These are phyloP conservation scores for Volvariella surrecta DNA, from an alignment of 1,284 basidiomycete species.

Conservation along the genomic window DNA sequence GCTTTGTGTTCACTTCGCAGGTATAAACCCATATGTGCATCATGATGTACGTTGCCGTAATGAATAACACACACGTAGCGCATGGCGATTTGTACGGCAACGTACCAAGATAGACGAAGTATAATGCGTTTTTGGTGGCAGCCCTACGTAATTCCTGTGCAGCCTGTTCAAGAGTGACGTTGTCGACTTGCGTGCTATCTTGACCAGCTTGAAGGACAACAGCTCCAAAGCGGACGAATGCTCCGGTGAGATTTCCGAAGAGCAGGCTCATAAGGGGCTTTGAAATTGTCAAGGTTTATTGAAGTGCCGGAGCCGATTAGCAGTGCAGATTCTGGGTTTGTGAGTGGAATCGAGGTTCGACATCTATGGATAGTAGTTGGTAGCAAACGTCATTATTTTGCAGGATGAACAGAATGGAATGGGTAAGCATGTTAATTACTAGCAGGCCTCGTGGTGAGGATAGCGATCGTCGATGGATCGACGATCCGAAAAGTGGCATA, in stretches of 20 bases:
- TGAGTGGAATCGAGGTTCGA: too few relatives aligned
- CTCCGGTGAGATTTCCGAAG: conserved; percentile 72
- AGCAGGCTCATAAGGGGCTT: conserved; percentile 78
- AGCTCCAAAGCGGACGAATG: conserved; percentile 58
- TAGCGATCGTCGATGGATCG: too few relatives aligned
- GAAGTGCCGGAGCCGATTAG: too few relatives aligned
- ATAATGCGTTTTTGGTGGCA: conserved; percentile 51
- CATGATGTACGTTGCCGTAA: conserved; percentile 76
- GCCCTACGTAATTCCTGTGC: conserved; percentile 42
- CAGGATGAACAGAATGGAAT: too few relatives aligned
- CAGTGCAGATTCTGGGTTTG: too few relatives aligned
- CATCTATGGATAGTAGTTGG: too few relatives aligned
- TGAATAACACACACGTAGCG: conserved; percentile 49
- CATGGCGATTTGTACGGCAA: background rate
- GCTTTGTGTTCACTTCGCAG: conserved; percentile 82
- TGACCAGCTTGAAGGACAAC: conserved; percentile 18
- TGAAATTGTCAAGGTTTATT: background rate
- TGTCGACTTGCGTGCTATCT: conserved; percentile 18
- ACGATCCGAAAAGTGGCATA: too few relatives aligned
- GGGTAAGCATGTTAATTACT: too few relatives aligned
- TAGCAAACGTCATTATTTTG: too few relatives aligned
- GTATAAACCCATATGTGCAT: conserved; percentile 84
- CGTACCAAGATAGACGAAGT: conserved; percentile 59
- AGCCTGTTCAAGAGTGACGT: conserved; percentile 26
- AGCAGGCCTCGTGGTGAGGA: too few relatives aligned